Percentiles rank a stretch among this genome's conserved stretches.
Evolutionary conservation across 2,329 filamentous ascomycete genomes (phyloP).

Genomic region (Clonostachys rosea): DNA sequence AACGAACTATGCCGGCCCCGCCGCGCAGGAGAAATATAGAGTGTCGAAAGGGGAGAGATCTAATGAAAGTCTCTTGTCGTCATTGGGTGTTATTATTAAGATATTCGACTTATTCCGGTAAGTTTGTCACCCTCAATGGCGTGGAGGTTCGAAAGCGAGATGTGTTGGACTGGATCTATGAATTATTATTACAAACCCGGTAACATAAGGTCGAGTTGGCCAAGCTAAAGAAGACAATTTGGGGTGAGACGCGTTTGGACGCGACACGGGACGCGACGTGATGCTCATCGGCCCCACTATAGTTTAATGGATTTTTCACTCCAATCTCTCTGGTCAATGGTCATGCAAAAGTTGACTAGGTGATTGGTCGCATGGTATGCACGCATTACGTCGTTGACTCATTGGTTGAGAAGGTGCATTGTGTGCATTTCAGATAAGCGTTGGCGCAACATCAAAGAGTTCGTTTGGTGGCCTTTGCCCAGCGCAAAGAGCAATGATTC

Average conservation of each 20-base stretch:
- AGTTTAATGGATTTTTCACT: slow-evolving; percentile 1
- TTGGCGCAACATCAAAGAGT: too few relatives aligned
- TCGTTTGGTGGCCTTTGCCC: too few relatives aligned
- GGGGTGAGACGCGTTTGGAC: slow-evolving; percentile 5
- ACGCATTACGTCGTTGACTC: too few relatives aligned
- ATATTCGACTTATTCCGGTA: not conserved
- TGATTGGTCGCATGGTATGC: too few relatives aligned
- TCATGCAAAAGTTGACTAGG: too few relatives aligned
- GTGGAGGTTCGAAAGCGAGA: not conserved
- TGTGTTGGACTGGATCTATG: not conserved
- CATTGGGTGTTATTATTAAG: not conserved
- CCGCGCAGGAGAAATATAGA: not conserved
- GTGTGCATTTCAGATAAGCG: too few relatives aligned
- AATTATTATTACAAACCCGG: not conserved
- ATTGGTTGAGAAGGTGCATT: too few relatives aligned
- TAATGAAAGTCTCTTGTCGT: not conserved
- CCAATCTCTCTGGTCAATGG: too few relatives aligned
- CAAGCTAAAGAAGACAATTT: not conserved
- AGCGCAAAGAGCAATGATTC: too few relatives aligned
- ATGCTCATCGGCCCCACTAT: not conserved
- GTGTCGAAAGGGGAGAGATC: not conserved
- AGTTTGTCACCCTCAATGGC: not conserved
- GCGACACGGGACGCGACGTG: slow-evolving; percentile 4
- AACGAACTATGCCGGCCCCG: not conserved
- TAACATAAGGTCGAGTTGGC: not conserved